These are phyloP conservation scores for Penicillium fimorum DNA, from an alignment of 495 filamentous ascomycete species.

Conservation along the genomic window DNA sequence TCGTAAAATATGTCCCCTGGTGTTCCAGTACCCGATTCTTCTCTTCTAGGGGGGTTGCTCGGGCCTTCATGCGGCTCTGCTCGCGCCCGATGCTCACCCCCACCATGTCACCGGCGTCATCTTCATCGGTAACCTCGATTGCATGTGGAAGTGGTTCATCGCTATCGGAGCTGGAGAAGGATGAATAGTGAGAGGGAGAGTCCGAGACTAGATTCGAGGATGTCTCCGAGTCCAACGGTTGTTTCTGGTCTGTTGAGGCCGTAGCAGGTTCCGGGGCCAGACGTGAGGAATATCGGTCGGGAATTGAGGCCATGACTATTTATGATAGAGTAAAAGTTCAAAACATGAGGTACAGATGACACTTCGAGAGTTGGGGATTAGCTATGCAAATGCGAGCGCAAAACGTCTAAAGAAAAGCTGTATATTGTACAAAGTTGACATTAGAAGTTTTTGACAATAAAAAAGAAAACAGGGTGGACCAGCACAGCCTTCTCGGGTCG, in stretches of 20 bases:
- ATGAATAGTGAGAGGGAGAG: conserved; percentile 26
- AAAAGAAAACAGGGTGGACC: conserved; percentile 11
- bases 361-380: too few species aligned
- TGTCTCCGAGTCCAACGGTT: conserved; percentile 22
- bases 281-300: conserved; percentile 7
- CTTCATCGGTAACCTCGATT: conserved; percentile 31
- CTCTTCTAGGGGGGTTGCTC: conserved; percentile 71
- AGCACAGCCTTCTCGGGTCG: conserved; percentile 37
- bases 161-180: conserved; percentile 42
- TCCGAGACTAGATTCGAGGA: conserved; percentile 23
- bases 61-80: conserved; percentile 69
- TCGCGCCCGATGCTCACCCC: conserved; percentile 72
- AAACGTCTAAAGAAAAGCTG: neutral
- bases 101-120: conserved; percentile 62
- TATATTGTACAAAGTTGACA: neutral
- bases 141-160: conserved; percentile 25
- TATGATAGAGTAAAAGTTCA: conserved; percentile 4
- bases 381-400: neutral
- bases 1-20: conserved; percentile 54
- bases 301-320: conserved; percentile 15
- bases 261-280: conserved; percentile 6
- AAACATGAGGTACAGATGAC: conserved; percentile 6
- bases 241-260: conserved; percentile 5
- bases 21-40: conserved; percentile 67
- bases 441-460: too few species aligned